Percentiles rank a stretch among this genome's conserved stretches.
phyloP scores from a whole-genome alignment of 495 filamentous ascomycete genomes.

The Aspergillus egyptiacus region DNA sequence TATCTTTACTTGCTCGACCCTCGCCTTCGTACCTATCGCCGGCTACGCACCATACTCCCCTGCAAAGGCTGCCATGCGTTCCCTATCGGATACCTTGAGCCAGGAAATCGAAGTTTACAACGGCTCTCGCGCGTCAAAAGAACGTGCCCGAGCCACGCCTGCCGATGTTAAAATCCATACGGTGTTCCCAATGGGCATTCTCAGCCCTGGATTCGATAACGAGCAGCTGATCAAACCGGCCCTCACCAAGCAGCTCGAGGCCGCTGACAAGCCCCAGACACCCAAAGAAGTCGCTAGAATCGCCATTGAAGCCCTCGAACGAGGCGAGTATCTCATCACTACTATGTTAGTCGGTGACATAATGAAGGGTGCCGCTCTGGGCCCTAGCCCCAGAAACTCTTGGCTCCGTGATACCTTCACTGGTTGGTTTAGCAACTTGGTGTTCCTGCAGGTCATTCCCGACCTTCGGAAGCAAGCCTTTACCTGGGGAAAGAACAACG shows the following conservation, averaged over 20 bases:
- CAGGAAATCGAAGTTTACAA: conserved; percentile 84
- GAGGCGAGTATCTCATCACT: conserved; percentile 69
- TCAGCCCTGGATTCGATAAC: conserved; percentile 63
- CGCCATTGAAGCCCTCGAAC: conserved; percentile 69
- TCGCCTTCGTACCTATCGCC: conserved; percentile 67
- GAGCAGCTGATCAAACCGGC: conserved; percentile 79
- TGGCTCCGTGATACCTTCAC: conserved; percentile 37
- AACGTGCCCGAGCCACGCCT: conserved; percentile 33
- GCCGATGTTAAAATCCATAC: conserved; percentile 71
- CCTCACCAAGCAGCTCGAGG: conserved; percentile 76
- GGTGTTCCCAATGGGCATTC: conserved; percentile 81
- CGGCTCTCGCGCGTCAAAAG: conserved; percentile 49
- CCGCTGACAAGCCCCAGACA: conserved; percentile 70
- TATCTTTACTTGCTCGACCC: conserved; percentile 76
- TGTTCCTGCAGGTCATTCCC: conserved; percentile 38
- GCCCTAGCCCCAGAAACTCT: conserved; percentile 39
- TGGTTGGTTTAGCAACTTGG: conserved; percentile 41
- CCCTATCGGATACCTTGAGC: conserved; percentile 71
- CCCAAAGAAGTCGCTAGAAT: conserved; percentile 67
- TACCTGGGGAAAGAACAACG: conserved; percentile 42
- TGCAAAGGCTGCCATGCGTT: conserved; percentile 77
- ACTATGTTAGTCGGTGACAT: conserved; percentile 59
- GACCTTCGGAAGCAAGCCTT: conserved; percentile 41
- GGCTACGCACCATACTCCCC: conserved; percentile 88
- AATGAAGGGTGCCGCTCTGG: conserved; percentile 54